phyloP scores from a whole-genome alignment of 2,329 filamentous ascomycete species.

The Colletotrichum simmondsii region DNA sequence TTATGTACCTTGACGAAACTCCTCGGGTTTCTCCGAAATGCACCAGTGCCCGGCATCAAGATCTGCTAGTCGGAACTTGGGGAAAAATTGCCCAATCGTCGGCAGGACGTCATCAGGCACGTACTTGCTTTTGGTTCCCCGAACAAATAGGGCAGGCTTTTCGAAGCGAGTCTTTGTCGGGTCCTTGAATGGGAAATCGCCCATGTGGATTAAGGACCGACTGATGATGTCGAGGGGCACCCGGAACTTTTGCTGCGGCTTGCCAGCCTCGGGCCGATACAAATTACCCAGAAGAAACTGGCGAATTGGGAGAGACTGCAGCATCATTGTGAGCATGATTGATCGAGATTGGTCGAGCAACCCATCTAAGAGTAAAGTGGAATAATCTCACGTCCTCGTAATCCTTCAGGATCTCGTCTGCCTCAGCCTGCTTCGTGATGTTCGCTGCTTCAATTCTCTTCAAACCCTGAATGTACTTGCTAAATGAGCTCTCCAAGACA shows the following conservation, averaged over 20 bases:
- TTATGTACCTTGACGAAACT: slow-evolving; percentile 76
- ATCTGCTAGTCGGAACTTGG: slow-evolving; percentile 77
- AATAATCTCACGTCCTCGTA: slow-evolving; percentile 73
- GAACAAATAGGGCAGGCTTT: slow-evolving; percentile 83
- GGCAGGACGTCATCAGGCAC: slow-evolving; percentile 84
- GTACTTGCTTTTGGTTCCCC: slow-evolving; percentile 82
- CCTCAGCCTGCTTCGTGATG: slow-evolving; percentile 78
- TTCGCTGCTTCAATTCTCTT: slow-evolving; percentile 77
- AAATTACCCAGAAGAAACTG: slow-evolving; percentile 95
- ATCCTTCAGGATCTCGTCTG: slow-evolving; percentile 79
- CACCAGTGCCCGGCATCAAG: slow-evolving; percentile 88
- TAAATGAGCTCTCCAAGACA: slow-evolving; percentile 78
- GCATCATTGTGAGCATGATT: background rate
- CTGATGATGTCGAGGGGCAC: slow-evolving; percentile 81
- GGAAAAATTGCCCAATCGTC: slow-evolving; percentile 85
- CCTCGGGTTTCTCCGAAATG: slow-evolving; percentile 87
- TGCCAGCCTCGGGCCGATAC: slow-evolving; percentile 58
- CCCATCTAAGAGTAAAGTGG: background rate
- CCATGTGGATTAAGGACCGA: slow-evolving; percentile 77
- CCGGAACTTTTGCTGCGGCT: slow-evolving; percentile 75
- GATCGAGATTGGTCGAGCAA: background rate
- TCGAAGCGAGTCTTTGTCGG: slow-evolving; percentile 75
- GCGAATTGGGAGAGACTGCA: slow-evolving; percentile 76
- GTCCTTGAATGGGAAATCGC: slow-evolving; percentile 88
- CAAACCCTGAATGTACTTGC: slow-evolving; percentile 86